Evolutionary conservation across 2,329 filamentous ascomycete species (phyloP).

Genomic region (Aspergillus sclerotialis): DNA sequence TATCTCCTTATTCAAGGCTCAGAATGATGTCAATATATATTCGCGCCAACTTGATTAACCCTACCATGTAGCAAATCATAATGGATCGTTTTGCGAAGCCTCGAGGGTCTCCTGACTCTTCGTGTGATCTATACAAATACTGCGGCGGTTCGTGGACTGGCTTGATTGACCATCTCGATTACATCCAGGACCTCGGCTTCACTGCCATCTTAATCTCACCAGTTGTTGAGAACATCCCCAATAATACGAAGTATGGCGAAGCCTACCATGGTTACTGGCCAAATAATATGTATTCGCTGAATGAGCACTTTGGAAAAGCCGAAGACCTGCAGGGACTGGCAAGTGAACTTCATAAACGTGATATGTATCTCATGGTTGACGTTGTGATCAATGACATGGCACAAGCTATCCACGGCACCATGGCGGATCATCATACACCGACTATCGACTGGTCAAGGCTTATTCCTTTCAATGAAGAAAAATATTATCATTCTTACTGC

Average conservation of each 20-base stretch:
- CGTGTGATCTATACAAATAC: conserved; percentile 32
- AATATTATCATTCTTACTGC: conserved; percentile 14
- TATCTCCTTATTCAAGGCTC: too few relatives aligned
- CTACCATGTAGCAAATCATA: conserved; percentile 38
- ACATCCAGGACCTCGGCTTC: conserved; percentile 41
- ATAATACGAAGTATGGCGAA: conserved; percentile 28
- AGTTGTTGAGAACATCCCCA: conserved; percentile 28
- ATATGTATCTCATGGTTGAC: conserved; percentile 46
- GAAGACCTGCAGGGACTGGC: conserved; percentile 38
- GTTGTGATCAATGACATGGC: conserved; percentile 35
- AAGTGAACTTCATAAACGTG: conserved; percentile 34
- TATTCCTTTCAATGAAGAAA: conserved; percentile 13
- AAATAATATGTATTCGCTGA: conserved; percentile 39
- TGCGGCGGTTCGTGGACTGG: conserved; percentile 58
- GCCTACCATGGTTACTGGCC: conserved; percentile 44
- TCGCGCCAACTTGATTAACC: too few relatives aligned
- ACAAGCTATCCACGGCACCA: conserved; percentile 7
- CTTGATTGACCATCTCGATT: conserved; percentile 46
- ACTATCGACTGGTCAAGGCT: conserved; percentile 12
- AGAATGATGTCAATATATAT: too few relatives aligned
- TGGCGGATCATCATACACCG: background rate
- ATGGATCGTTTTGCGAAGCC: conserved; percentile 50
- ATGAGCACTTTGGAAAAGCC: conserved; percentile 40
- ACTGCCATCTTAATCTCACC: conserved; percentile 32
- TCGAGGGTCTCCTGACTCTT: conserved; percentile 27